phyloP scores from a whole-genome alignment of 305 asterid species.

The Fraxinus latifolia region DNA sequence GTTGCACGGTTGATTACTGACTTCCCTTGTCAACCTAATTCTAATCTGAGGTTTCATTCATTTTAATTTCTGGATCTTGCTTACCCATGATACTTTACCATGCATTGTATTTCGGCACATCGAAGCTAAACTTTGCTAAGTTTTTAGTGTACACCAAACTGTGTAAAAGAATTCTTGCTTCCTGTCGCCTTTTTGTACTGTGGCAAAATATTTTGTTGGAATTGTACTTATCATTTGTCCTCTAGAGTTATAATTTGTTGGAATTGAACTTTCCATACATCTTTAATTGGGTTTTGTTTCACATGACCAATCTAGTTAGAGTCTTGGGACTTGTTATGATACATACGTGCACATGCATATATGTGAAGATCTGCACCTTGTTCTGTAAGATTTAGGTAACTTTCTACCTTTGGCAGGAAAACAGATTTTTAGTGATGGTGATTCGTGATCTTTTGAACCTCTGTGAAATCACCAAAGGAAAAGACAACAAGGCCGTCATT shows the following conservation, averaged over 20 bases:
- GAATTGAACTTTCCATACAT: background rate
- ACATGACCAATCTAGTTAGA: background rate
- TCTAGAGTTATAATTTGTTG: background rate
- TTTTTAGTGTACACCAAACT: background rate
- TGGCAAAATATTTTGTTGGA: background rate
- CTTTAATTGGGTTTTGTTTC: background rate
- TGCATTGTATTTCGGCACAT: background rate
- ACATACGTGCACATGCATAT: background rate
- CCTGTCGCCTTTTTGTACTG: background rate
- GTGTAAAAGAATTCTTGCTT: background rate
- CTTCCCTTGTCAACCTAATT: background rate
- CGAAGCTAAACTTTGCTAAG: background rate
- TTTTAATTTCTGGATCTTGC: background rate
- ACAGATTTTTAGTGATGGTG: constrained; percentile 96
- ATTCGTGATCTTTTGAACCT: constrained; percentile 94
- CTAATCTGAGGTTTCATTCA: background rate
- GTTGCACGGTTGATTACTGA: background rate
- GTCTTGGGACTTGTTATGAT: background rate
- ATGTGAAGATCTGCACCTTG: background rate
- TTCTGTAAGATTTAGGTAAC: background rate
- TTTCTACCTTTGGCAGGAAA: constrained; percentile 59
- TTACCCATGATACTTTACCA: background rate
- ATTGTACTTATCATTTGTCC: background rate
- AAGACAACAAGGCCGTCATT: constrained; percentile 98
- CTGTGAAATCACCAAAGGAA: constrained; percentile 94